Conservation (phyloP, 495 filamentous ascomycete species). For the Hyaloscypha hepaticicola region DNA sequence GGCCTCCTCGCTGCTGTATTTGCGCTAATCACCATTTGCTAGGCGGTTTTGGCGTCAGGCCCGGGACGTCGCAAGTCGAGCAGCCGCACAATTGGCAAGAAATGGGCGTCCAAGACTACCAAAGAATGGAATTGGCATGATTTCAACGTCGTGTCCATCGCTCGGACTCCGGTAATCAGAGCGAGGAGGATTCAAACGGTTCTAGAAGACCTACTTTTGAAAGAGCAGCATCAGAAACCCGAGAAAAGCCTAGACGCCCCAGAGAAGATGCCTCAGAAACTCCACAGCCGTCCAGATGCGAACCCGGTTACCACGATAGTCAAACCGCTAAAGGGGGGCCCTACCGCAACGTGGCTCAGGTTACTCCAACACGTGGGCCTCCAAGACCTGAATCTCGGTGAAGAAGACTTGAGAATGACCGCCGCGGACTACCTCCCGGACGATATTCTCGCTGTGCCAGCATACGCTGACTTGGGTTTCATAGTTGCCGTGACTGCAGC, state of each 20-base stretch:
- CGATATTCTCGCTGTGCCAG: conserved; percentile 2
- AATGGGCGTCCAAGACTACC: not conserved
- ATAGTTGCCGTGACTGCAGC: conserved; percentile 1
- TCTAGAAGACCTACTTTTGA: no score
- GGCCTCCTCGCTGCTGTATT: not conserved
- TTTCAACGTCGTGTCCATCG: not conserved
- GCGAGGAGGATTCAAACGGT: conserved; percentile 1
- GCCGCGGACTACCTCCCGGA: conserved; percentile 3
- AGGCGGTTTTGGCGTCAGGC: conserved; percentile 2
- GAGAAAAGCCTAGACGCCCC: no score
- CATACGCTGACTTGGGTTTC: conserved; percentile 2
- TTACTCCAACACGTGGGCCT: not conserved
- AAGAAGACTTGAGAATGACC: not conserved
- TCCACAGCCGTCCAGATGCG: not conserved
- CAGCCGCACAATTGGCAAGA: not conserved
- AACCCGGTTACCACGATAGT: not conserved
- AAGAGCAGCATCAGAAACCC: no score
- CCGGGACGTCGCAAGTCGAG: conserved; percentile 7
- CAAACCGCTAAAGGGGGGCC: not conserved
- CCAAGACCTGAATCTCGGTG: not conserved
- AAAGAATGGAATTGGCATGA: not conserved
- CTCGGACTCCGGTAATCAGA: not conserved
- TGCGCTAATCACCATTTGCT: not conserved
- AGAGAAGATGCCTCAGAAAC: no score
- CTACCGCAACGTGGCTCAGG: conserved; percentile 3